These are phyloP conservation scores for Lichina pygmaea DNA, from an alignment of 495 filamentous ascomycete genomes.

Conservation along the genomic window DNA sequence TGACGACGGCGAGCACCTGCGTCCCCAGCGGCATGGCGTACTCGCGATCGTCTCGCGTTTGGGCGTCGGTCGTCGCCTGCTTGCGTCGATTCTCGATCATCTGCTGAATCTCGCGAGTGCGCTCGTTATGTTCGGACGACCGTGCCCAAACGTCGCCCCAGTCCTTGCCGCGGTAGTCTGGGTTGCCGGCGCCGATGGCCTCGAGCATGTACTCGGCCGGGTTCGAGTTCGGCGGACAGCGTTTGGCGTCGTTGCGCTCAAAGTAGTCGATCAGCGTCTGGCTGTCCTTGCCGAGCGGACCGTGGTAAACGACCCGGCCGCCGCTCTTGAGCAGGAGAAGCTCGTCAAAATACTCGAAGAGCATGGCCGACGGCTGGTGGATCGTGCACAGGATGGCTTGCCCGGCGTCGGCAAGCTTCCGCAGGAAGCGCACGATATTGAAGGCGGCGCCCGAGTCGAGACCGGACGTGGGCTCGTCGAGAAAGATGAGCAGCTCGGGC, in stretches of 20 bases:
- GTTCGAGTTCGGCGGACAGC: slow-evolving; percentile 31
- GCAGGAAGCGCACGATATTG: slow-evolving; percentile 71
- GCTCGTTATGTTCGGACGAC: slow-evolving; percentile 23
- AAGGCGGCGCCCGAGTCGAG: slow-evolving; percentile 62
- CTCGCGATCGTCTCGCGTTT: background rate
- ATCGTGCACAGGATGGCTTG: slow-evolving; percentile 85
- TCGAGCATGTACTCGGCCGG: slow-evolving; percentile 79
- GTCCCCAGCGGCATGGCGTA: slow-evolving; percentile 25
- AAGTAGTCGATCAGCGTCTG: slow-evolving; percentile 22
- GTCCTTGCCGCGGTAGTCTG: slow-evolving; percentile 47
- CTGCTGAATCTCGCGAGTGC: slow-evolving; percentile 23
- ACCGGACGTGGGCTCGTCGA: slow-evolving; percentile 78
- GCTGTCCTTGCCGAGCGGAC: slow-evolving; percentile 32
- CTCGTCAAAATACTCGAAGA: slow-evolving; percentile 62
- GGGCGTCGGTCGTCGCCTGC: slow-evolving; percentile 13
- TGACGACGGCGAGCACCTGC: slow-evolving; percentile 22
- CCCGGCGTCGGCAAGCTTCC: slow-evolving; percentile 55
- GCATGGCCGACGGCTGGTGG: slow-evolving; percentile 58
- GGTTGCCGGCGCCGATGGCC: slow-evolving; percentile 51
- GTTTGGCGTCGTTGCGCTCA: slow-evolving; percentile 17
- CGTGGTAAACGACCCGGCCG: slow-evolving; percentile 40
- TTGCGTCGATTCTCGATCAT: slow-evolving; percentile 32
- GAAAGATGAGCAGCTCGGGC: slow-evolving; percentile 60
- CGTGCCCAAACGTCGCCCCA: slow-evolving; percentile 61
- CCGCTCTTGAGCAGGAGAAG: slow-evolving; percentile 35